Conservation (phyloP, 2,329 filamentous ascomycete species). For the Ascocoryne sarcoides region DNA sequence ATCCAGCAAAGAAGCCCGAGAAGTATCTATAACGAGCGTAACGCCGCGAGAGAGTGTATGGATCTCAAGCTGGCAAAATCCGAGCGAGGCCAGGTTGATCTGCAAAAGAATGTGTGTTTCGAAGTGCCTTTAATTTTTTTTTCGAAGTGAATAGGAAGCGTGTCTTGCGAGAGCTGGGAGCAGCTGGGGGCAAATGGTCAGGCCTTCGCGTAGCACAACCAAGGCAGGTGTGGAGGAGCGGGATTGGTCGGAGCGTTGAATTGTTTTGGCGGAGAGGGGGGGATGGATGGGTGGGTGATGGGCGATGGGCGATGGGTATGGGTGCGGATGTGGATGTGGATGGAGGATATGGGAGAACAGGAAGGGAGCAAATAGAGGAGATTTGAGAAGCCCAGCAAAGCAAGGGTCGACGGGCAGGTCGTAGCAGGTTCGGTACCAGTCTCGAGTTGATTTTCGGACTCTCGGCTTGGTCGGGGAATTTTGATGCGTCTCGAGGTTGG, state of each 20-base stretch:
- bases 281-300: no score
- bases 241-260: slow-evolving; percentile 11
- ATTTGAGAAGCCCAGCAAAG: no score
- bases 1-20: slow-evolving; percentile 2
- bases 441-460: no score
- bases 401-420: no score
- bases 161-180: slow-evolving; percentile 6
- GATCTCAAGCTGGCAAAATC: slow-evolving; percentile 16
- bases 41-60: slow-evolving; percentile 18
- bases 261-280: no score
- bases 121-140: no score
- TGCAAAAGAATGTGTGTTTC: slow-evolving; percentile 22
- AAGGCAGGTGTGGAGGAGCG: slow-evolving; percentile 6
- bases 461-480: no score
- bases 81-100: slow-evolving; percentile 8
- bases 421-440: no score
- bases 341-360: background rate
- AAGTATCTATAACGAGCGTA: slow-evolving; percentile 23
- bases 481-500: no score
- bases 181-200: slow-evolving; percentile 5
- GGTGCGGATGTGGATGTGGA: no score
- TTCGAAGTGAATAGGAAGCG: slow-evolving; percentile 7
- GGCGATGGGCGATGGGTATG: no score
- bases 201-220: slow-evolving; percentile 12
- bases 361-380: no score